Conservation (phyloP, 306 rosid genomes). For the Quillaja saponaria region DNA sequence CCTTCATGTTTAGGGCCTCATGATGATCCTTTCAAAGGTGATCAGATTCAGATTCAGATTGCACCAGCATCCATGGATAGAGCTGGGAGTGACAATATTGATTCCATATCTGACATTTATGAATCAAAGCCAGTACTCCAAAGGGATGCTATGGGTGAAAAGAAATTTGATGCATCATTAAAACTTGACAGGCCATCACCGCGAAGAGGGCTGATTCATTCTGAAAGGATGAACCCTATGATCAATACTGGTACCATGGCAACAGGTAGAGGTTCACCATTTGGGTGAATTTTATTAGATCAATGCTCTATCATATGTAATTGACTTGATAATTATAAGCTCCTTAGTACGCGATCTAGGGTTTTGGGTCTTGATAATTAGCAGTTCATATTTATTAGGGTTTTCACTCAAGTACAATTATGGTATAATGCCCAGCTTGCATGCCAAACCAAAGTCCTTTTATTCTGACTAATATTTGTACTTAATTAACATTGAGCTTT, state of each 20-base stretch:
- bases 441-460: constrained; percentile 54
- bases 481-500: constrained; percentile 46
- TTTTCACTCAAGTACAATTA: constrained; percentile 25
- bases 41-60: constrained; percentile 59
- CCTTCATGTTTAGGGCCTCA: constrained; percentile 69
- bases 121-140: constrained; percentile 67
- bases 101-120: constrained; percentile 61
- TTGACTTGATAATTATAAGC: constrained; percentile 40
- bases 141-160: constrained; percentile 39
- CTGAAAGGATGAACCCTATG: constrained; percentile 78
- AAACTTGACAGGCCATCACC: constrained; percentile 91
- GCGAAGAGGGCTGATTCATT: constrained; percentile 48
- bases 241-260: constrained; percentile 51
- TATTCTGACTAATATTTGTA: constrained; percentile 40
- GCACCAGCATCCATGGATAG: constrained; percentile 61
- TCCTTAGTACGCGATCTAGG: constrained; percentile 43
- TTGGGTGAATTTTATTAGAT: constrained; percentile 50
- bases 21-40: constrained; percentile 70
- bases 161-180: constrained; percentile 57
- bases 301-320: constrained; percentile 26
- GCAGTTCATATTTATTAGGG: constrained; percentile 35
- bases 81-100: constrained; percentile 51
- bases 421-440: constrained; percentile 62
- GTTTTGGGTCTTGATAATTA: constrained; percentile 46
- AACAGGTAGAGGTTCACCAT: constrained; percentile 70